phyloP scores from a whole-genome alignment of 257 asterid genomes.

The Eustoma russellianum region DNA sequence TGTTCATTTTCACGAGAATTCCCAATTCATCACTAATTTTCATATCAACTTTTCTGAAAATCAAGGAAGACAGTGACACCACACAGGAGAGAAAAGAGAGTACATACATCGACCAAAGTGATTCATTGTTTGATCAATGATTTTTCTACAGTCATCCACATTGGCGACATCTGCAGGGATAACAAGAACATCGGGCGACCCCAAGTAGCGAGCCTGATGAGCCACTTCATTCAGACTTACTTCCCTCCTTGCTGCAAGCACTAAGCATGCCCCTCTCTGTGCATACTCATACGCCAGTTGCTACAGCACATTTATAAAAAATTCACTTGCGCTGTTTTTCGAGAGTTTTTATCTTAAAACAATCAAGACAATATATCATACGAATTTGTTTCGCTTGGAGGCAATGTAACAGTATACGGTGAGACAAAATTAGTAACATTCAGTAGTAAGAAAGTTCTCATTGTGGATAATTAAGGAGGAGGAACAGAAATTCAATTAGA shows the following conservation, averaged over 20 bases:
- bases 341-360: no score
- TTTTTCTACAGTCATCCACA: slow-evolving; percentile 40
- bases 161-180: slow-evolving; percentile 46
- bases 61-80: no score
- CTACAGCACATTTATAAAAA: slow-evolving; percentile 13
- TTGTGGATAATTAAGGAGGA: background rate
- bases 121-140: slow-evolving; percentile 45
- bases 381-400: no score
- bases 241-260: slow-evolving; percentile 64
- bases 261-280: slow-evolving; percentile 59
- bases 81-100: no score
- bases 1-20: background rate
- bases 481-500: background rate
- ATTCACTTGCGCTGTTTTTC: no score
- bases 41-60: background rate
- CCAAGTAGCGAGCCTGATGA: slow-evolving; percentile 35
- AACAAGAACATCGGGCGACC: slow-evolving; percentile 55
- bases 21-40: no score
- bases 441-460: no score
- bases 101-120: slow-evolving; percentile 51
- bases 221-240: slow-evolving; percentile 49
- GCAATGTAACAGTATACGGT: no score
- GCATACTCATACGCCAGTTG: slow-evolving; percentile 82
- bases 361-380: no score
- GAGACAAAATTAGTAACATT: no score